These are phyloP conservation scores for Chaetomiaceae sp. DNA, from an alignment of 2,329 filamentous ascomycete genomes.

Conservation along the genomic window DNA sequence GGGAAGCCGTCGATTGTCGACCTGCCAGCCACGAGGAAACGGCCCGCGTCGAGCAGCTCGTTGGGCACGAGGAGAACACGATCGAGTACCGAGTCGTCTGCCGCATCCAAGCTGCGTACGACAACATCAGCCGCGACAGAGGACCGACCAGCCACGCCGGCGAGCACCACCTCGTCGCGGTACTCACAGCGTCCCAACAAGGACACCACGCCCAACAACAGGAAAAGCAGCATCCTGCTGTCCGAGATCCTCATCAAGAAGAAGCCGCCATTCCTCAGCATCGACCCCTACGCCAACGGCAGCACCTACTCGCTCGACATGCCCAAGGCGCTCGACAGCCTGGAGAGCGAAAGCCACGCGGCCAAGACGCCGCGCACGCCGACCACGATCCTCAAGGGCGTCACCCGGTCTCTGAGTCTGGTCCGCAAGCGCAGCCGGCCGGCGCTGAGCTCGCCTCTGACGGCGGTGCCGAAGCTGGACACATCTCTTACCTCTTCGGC, in stretches of 20 bases:
- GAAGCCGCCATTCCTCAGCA: conserved; percentile 47
- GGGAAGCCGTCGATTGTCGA: conserved; percentile 57
- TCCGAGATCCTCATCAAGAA: conserved; percentile 32
- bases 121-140: conserved; percentile 13
- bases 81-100: conserved; percentile 27
- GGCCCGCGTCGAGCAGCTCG: conserved; percentile 42
- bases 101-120: conserved; percentile 7
- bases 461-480: conserved; percentile 6
- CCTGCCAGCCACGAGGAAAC: conserved; percentile 37
- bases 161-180: conserved; percentile 22
- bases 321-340: conserved; percentile 22
- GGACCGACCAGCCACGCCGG: conserved; percentile 21
- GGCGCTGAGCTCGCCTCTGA: conserved; percentile 34
- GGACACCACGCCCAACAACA: conserved; percentile 37
- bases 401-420: conserved; percentile 49
- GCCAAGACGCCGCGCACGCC: conserved; percentile 42
- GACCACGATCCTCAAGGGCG: conserved; percentile 42
- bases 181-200: conserved; percentile 11
- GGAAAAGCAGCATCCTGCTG: conserved; percentile 43
- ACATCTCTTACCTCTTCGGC: conserved; percentile 1
- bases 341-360: conserved; percentile 29
- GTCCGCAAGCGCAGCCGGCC: conserved; percentile 53
- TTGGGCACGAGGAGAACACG: conserved; percentile 29
- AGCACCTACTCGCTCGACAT: conserved; percentile 33
- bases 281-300: conserved; percentile 48